Evolutionary conservation across 805 yeast species (phyloP).

Genomic region (Hagleromyces aurorensis): DNA sequence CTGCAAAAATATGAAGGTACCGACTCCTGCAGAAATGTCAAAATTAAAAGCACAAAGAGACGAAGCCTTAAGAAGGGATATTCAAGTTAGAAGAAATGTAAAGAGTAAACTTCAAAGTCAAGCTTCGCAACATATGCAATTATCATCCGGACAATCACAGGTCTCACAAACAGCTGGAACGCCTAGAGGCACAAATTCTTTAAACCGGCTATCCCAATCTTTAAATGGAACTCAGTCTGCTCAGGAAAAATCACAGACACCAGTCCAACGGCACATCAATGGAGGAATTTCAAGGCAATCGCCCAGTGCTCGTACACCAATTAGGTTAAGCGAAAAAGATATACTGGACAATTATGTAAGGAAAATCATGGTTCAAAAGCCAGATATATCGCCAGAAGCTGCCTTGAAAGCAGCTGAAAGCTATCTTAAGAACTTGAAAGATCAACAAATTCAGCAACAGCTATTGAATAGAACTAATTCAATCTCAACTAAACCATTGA

Average conservation of each 20-base stretch:
- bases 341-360: conserved; percentile 27
- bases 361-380: conserved; percentile 27
- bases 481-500: background rate
- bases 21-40: conserved; percentile 80
- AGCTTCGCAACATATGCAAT: conserved; percentile 16
- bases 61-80: conserved; percentile 66
- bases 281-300: no score
- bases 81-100: conserved; percentile 27
- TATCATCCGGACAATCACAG: conserved; percentile 7
- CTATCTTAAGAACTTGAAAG: conserved; percentile 19
- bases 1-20: conserved; percentile 43
- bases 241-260: conserved; percentile 6
- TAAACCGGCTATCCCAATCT: no score
- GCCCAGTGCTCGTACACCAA: conserved; percentile 9
- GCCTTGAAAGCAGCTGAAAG: conserved; percentile 31
- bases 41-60: conserved; percentile 80
- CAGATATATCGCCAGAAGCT: conserved; percentile 25
- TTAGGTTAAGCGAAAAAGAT: conserved; percentile 22
- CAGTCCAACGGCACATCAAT: conserved; percentile 3
- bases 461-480: no score
- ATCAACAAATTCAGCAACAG: conserved; percentile 19
- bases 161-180: conserved; percentile 8
- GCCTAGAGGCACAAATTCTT: no score
- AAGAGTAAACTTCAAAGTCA: conserved; percentile 27
- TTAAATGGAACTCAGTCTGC: no score